phyloP scores from a whole-genome alignment of 2,329 filamentous ascomycete species.

The Didymella arachidicola region DNA sequence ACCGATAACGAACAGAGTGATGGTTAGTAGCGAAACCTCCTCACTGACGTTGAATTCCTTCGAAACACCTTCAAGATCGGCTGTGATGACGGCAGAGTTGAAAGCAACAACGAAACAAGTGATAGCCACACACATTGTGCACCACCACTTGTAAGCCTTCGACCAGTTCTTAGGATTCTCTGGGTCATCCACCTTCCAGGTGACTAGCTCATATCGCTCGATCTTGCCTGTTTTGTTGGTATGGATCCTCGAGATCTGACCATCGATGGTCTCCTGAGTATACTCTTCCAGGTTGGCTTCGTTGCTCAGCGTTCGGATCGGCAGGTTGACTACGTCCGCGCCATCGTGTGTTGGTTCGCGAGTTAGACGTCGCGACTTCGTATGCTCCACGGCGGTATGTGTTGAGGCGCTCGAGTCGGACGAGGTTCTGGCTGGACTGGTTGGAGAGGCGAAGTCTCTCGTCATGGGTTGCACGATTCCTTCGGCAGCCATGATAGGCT shows the following conservation, averaged over 20 bases:
- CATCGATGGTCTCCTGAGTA: conserved; percentile 65
- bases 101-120: conserved; percentile 59
- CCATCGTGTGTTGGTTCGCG: conserved; percentile 36
- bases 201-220: conserved; percentile 68
- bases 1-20: conserved; percentile 81
- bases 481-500: conserved; percentile 30
- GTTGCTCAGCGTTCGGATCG: conserved; percentile 69
- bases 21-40: conserved; percentile 75
- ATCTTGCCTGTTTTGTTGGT: conserved; percentile 63
- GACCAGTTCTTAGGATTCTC: conserved; percentile 89
- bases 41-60: conserved; percentile 72
- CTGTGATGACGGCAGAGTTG: conserved; percentile 77
- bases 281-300: conserved; percentile 69
- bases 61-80: conserved; percentile 71
- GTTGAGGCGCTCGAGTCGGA: conserved; percentile 26
- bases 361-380: conserved; percentile 27
- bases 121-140: conserved; percentile 80
- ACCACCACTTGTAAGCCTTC: conserved; percentile 77
- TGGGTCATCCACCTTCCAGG: conserved; percentile 74
- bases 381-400: conserved; percentile 24
- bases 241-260: conserved; percentile 66
- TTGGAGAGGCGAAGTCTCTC: conserved; percentile 25
- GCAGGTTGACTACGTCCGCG: conserved; percentile 65
- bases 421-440: conserved; percentile 10
- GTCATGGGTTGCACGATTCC: conserved; percentile 17